These are phyloP conservation scores for Entomophthora muscae DNA, from an alignment of 371 early-diverging fungal genomes.

Conservation along the genomic window DNA sequence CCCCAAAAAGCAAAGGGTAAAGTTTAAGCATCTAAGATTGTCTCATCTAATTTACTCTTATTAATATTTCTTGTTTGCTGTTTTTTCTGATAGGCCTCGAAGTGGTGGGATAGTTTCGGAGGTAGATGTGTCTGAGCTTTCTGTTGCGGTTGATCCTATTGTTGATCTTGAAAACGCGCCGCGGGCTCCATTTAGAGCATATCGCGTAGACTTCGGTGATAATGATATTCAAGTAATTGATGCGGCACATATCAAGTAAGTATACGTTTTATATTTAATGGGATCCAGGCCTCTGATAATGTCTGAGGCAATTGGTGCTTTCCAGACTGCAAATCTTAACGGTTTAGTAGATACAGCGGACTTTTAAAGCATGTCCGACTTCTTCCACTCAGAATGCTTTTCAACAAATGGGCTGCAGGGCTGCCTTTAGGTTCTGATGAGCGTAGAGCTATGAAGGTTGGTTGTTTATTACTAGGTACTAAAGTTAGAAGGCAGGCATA, in stretches of 20 bases:
- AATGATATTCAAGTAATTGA: background rate
- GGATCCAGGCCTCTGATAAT: no score
- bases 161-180: no score
- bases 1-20: background rate
- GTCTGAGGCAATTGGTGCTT: no score
- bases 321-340: background rate
- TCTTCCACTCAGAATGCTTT: background rate
- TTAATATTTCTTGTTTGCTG: no score
- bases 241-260: background rate
- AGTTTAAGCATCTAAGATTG: no score
- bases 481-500: background rate
- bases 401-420: background rate
- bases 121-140: background rate
- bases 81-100: no score
- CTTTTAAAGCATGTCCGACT: background rate
- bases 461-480: background rate
- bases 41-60: no score
- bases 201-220: background rate
- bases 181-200: background rate
- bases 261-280: no score
- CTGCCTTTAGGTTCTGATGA: background rate
- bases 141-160: background rate
- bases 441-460: background rate
- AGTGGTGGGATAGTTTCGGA: background rate
- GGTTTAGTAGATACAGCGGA: background rate